Percentiles rank a stretch among this genome's conserved stretches.
phyloP scores from a whole-genome alignment of 1,284 basidiomycete species.

The Kwoniella shivajii region DNA sequence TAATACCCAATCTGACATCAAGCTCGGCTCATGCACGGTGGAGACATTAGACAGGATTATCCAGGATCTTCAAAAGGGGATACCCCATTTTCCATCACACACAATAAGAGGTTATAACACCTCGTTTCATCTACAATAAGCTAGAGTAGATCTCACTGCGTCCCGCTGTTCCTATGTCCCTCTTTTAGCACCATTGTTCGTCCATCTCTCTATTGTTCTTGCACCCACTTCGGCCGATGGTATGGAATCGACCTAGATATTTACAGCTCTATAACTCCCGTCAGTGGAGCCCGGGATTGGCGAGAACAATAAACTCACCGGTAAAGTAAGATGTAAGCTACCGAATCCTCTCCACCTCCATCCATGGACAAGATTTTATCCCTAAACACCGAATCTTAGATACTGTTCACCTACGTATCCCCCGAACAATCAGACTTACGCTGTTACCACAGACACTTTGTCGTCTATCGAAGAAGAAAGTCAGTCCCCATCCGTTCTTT shows the following conservation, averaged over 20 bases:
- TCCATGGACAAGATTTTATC: slow-evolving; percentile 82
- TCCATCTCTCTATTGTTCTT: neutral
- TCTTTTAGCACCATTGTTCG: neutral
- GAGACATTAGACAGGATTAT: too few species aligned
- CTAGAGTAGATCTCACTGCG: too few species aligned
- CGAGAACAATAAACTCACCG: slow-evolving; percentile 43
- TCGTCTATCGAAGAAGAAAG: slow-evolving; percentile 69
- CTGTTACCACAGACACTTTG: slow-evolving; percentile 63
- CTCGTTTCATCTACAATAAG: slow-evolving; percentile 5
- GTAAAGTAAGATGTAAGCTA: slow-evolving; percentile 85
- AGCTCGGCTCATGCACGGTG: too few species aligned
- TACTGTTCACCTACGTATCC: too few species aligned
- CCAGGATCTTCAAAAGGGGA: too few species aligned
- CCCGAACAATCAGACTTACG: slow-evolving; percentile 26
- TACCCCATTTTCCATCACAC: neutral
- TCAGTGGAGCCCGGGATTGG: neutral
- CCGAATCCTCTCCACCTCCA: slow-evolving; percentile 78
- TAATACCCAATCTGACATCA: too few species aligned
- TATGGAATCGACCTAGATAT: too few species aligned
- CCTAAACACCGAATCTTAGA: too few species aligned
- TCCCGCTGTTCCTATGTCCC: too few species aligned
- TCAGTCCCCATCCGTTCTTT: neutral
- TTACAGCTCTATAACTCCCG: neutral
- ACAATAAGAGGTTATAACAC: slow-evolving; percentile 4
- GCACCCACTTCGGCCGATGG: neutral